Evolutionary conservation across 2,329 filamentous ascomycete species (phyloP).

Genomic region (Lecanicillium sp.): DNA sequence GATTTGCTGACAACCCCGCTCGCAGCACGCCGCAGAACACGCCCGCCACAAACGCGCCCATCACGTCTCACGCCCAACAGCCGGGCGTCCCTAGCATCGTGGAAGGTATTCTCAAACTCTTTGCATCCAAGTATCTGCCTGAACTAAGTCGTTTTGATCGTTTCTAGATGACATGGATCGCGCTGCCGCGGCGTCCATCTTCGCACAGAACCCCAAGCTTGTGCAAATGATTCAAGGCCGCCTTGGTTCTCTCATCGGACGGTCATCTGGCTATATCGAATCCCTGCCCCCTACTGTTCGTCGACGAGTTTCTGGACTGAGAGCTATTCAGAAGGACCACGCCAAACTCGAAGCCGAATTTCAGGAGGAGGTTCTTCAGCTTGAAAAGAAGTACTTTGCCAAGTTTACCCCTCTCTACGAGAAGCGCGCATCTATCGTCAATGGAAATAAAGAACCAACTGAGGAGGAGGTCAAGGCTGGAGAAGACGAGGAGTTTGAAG

Average conservation of each 20-base stretch:
- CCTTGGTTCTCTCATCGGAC: constrained; percentile 84
- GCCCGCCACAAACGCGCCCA: constrained; percentile 87
- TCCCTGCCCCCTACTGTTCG: constrained; percentile 83
- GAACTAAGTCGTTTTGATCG: constrained; percentile 12
- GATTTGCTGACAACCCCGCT: constrained; percentile 32
- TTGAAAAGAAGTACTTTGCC: constrained; percentile 99
- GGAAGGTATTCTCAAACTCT: constrained; percentile 61
- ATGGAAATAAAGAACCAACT: constrained; percentile 76
- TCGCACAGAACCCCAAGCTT: constrained; percentile 89
- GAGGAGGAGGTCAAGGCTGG: constrained; percentile 82
- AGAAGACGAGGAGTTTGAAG: constrained; percentile 69
- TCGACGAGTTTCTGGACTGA: constrained; percentile 87
- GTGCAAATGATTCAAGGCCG: constrained; percentile 98
- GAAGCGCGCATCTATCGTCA: constrained; percentile 88
- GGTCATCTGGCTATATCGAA: constrained; percentile 96
- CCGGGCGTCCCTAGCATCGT: constrained; percentile 91
- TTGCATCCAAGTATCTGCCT: constrained; percentile 10
- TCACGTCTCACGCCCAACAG: constrained; percentile 94
- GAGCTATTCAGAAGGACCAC: constrained; percentile 98
- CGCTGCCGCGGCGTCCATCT: constrained; percentile 78
- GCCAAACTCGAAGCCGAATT: constrained; percentile 97
- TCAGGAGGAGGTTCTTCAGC: constrained; percentile 93
- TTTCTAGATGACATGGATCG: constrained; percentile 79
- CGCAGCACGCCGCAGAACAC: constrained; percentile 96
- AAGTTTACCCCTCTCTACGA: constrained; percentile 97